A percentile compares a stretch with the other conserved stretches of the same genome.
These are phyloP conservation scores for Stevia rebaudiana DNA, from an alignment of 140 eudicot species.

Conservation along the genomic window DNA sequence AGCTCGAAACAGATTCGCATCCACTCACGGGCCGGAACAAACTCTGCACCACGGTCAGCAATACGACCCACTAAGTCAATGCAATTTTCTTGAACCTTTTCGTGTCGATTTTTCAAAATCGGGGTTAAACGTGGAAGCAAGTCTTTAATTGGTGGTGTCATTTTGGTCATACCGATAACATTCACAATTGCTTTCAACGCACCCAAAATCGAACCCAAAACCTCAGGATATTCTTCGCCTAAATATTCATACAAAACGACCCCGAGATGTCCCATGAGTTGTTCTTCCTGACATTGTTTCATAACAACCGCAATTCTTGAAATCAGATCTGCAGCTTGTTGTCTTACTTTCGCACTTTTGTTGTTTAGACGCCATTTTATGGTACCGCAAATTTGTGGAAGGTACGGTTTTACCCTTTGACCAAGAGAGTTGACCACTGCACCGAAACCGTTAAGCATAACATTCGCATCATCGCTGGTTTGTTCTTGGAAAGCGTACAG, in stretches of 20 bases:
- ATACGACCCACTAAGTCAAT: slow-evolving; percentile 88
- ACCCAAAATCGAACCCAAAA: slow-evolving; percentile 88
- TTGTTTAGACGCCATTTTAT: slow-evolving; percentile 81
- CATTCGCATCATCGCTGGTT: slow-evolving; percentile 90
- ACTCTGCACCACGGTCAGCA: slow-evolving; percentile 97
- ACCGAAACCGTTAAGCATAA: slow-evolving; percentile 96
- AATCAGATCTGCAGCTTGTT: slow-evolving; percentile 85
- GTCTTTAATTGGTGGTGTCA: slow-evolving; percentile 94
- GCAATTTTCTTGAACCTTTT: slow-evolving; percentile 93
- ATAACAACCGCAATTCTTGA: slow-evolving; percentile 84
- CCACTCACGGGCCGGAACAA: slow-evolving; percentile 97
- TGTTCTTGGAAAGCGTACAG: slow-evolving; percentile 91
- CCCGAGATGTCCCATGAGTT: slow-evolving; percentile 92
- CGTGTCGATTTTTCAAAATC: slow-evolving; percentile 84
- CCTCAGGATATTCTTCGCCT: slow-evolving; percentile 96
- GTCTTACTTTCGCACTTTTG: slow-evolving; percentile 87
- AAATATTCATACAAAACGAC: slow-evolving; percentile 83
- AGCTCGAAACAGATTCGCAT: slow-evolving; percentile 98
- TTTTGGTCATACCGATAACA: slow-evolving; percentile 86
- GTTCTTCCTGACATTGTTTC: slow-evolving; percentile 92
- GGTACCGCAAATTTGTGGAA: slow-evolving; percentile 90
- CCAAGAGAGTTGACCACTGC: slow-evolving; percentile 94
- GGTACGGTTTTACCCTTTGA: slow-evolving; percentile 84
- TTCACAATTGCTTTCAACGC: slow-evolving; percentile 84
- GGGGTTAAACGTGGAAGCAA: slow-evolving; percentile 83